phyloP scores from a whole-genome alignment of 805 yeast species.

The Barnettozyma wickerhamii region DNA sequence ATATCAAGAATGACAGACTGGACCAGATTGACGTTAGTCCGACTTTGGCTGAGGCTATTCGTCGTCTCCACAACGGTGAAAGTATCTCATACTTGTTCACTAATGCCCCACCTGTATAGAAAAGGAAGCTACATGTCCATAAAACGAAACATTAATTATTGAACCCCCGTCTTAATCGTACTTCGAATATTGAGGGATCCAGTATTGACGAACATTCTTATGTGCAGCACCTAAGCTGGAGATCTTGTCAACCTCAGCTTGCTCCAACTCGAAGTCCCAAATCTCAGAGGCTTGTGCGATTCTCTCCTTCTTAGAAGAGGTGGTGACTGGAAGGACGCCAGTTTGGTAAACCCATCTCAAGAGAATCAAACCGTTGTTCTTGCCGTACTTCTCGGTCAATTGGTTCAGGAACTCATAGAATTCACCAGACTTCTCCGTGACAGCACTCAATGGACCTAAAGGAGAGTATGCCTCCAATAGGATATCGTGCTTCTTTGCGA shows the following conservation, averaged over 20 bases:
- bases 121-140: background rate
- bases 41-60: constrained; percentile 86
- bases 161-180: constrained; percentile 11
- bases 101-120: constrained; percentile 43
- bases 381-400: constrained; percentile 52
- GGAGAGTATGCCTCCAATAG: constrained; percentile 66
- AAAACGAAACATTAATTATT: background rate
- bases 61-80: constrained; percentile 96
- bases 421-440: constrained; percentile 36
- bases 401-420: constrained; percentile 36
- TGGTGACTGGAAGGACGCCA: constrained; percentile 71
- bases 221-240: constrained; percentile 37
- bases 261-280: constrained; percentile 48
- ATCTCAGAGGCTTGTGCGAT: constrained; percentile 47
- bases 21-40: constrained; percentile 83
- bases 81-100: constrained; percentile 83
- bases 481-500: constrained; percentile 44
- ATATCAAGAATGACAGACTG: constrained; percentile 53
- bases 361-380: constrained; percentile 58
- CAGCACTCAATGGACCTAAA: constrained; percentile 54
- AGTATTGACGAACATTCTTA: constrained; percentile 30
- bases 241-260: constrained; percentile 45
- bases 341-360: constrained; percentile 66
- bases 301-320: constrained; percentile 57
- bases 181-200: constrained; percentile 26